Evolutionary conservation across 140 eudicot genomes (phyloP).

Genomic region (Ambrosia hybrid): DNA sequence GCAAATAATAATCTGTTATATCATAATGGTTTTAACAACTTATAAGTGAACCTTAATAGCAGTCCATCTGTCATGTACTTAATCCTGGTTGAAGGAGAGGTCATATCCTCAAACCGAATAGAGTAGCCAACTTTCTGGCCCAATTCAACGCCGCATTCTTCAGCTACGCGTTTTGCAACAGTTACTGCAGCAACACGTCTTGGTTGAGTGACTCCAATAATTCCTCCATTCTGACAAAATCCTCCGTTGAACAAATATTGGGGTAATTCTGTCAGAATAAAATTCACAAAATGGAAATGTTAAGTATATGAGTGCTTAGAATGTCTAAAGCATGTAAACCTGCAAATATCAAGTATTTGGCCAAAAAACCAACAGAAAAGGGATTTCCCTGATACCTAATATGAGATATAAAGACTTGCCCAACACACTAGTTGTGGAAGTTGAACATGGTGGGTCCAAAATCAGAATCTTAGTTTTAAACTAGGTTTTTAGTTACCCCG

Average conservation of each 20-base stretch:
- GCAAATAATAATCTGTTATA: background rate
- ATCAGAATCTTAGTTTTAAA: background rate
- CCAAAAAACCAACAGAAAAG: too few species aligned
- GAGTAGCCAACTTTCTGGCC: slow-evolving; percentile 84
- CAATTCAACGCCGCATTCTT: slow-evolving; percentile 79
- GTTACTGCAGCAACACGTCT: slow-evolving; percentile 97
- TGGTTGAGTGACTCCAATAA: slow-evolving; percentile 89
- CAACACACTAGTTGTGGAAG: too few species aligned
- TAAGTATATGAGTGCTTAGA: background rate
- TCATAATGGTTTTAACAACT: background rate
- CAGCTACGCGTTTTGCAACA: slow-evolving; percentile 96
- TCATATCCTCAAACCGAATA: slow-evolving; percentile 84
- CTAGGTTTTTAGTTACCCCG: too few species aligned
- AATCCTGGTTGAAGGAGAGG: slow-evolving; percentile 73
- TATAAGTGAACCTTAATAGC: slow-evolving; percentile 60
- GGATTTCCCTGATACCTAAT: too few species aligned
- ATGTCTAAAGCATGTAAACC: background rate
- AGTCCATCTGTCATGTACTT: slow-evolving; percentile 98
- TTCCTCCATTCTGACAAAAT: slow-evolving; percentile 72
- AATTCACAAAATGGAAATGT: slow-evolving; percentile 29
- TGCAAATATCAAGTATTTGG: too few species aligned
- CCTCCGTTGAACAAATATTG: slow-evolving; percentile 82
- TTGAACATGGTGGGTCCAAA: background rate
- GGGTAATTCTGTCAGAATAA: slow-evolving; percentile 63
- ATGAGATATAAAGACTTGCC: too few species aligned